Base-by-base conservation (phyloP, 1,139 yeast species). In the Blastobotrys malaysiensis region DNA sequence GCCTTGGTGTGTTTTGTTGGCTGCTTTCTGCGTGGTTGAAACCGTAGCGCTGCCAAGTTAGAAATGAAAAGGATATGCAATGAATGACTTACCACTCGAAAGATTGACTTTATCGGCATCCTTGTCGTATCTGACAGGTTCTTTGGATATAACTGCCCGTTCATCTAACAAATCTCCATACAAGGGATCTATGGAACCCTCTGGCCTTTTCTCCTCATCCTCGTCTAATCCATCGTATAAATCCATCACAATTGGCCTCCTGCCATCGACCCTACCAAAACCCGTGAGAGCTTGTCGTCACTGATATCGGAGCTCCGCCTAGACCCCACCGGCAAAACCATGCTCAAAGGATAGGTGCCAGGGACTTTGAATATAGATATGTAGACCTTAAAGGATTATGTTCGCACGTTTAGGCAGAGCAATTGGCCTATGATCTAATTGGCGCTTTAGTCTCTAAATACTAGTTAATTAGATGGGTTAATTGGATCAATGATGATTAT, bases 1-100 rank as follows among this genome's bases (percentile, higher is more conserved):
- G 14, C 3, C 7, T n/a, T 31, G 39, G 39, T 13, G 16, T 3
- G 11, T 13, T 31, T 31, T 3, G 16, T n/a, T n/a, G 14, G 39
- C 16, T 13, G 39, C 39, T 31, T 31, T n/a, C 11, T 31, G 7
- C 39, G 39, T n/a, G 58, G 60, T 46, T 50, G 59, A 45, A 55
- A 58, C 26, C 55, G 36, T 48, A 56, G 43, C 13, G 45, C 56
- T 52, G 19, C 11, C n/a, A 13, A n/a, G 31, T 48, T 50, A 21
- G 31, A 52, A 22, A n/a, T 69, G 59, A 75, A 71, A 22, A 5
- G 26, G 5, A 22, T 22, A 5, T 22, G 5, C 26, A 22, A 22
- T 7, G 24, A 5, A 5, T 5, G 5, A 22, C 39, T 31, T 31
- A 31, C 39, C 39, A 31, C 39, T 31, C 3, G 39, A 31, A 16